Conservation (phyloP, 306 rosid genomes). For the Castanea crenata region DNA sequence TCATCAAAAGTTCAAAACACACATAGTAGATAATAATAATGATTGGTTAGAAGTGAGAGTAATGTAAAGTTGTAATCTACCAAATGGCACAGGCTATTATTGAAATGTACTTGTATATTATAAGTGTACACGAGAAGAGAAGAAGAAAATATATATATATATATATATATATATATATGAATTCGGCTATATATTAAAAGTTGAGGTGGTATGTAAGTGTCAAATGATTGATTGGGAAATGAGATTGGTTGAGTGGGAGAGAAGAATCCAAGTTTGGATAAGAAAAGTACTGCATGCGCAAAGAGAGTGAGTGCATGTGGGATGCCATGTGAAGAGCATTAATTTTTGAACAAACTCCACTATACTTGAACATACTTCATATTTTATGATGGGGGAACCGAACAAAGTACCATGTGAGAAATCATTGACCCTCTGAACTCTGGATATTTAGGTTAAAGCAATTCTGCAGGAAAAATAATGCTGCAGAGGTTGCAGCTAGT, state of each 20-base stretch:
- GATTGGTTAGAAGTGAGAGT: slow-evolving; percentile 29
- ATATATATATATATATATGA: no score
- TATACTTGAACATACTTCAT: slow-evolving; percentile 26
- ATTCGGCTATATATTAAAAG: background rate
- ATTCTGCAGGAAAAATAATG: background rate
- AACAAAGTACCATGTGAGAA: slow-evolving; percentile 64
- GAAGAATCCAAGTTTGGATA: slow-evolving; percentile 35
- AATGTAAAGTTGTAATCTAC: slow-evolving; percentile 12
- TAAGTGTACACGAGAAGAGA: background rate
- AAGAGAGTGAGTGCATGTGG: slow-evolving; percentile 51
- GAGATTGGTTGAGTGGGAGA: slow-evolving; percentile 34
- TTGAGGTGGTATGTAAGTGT: slow-evolving; percentile 17
- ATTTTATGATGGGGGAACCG: slow-evolving; percentile 25
- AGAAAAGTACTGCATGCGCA: slow-evolving; percentile 21
- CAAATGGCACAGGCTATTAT: background rate
- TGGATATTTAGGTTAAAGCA: slow-evolving; percentile 17
- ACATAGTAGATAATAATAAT: slow-evolving; percentile 8
- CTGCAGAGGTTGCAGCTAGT: slow-evolving; percentile 3
- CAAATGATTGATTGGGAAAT: slow-evolving; percentile 40
- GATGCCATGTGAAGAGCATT: slow-evolving; percentile 74
- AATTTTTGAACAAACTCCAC: slow-evolving; percentile 37
- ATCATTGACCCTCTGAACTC: slow-evolving; percentile 39
- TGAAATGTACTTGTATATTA: background rate
- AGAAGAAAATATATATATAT: background rate
- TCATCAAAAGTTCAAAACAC: background rate